Conservation (phyloP, 306 rosid species). For the Cajanus cajan region DNA sequence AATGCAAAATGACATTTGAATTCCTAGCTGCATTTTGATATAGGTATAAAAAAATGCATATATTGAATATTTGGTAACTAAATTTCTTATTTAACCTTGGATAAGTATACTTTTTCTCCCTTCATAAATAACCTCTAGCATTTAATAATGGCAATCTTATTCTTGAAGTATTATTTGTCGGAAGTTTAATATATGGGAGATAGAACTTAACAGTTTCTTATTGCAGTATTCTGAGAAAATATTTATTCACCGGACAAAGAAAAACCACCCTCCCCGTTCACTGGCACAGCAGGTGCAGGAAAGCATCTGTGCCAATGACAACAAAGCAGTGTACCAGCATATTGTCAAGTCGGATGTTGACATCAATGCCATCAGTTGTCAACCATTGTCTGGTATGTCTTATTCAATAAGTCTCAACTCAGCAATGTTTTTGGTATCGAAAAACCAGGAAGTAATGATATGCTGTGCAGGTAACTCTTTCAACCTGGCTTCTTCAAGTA, state of each 20-base stretch:
- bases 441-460: constrained; percentile 18
- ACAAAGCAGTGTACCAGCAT: constrained; percentile 60
- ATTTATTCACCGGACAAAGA: constrained; percentile 44
- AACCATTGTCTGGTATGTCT: constrained; percentile 49
- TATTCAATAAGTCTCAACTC: constrained; percentile 12
- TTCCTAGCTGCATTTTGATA: constrained; percentile 11
- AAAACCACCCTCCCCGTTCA: constrained; percentile 25
- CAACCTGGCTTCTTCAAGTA: constrained; percentile 45
- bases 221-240: constrained; percentile 72
- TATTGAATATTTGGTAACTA: not conserved
- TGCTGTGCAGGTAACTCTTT: constrained; percentile 40
- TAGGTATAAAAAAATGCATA: not conserved
- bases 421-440: constrained; percentile 19
- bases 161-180: constrained; percentile 16
- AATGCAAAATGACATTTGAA: constrained; percentile 2
- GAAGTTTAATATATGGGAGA: constrained; percentile 24
- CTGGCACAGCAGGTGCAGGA: constrained; percentile 52
- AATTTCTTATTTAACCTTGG: constrained; percentile 7
- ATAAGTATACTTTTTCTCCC: not conserved
- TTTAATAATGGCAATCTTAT: constrained; percentile 11
- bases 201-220: constrained; percentile 31
- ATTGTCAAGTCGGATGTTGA: constrained; percentile 54
- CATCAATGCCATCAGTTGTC: constrained; percentile 41
- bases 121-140: not conserved
- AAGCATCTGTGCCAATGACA: constrained; percentile 66